These are phyloP conservation scores for Hypoxylon sp. DNA, from an alignment of 2,329 filamentous ascomycete genomes.

Conservation along the genomic window DNA sequence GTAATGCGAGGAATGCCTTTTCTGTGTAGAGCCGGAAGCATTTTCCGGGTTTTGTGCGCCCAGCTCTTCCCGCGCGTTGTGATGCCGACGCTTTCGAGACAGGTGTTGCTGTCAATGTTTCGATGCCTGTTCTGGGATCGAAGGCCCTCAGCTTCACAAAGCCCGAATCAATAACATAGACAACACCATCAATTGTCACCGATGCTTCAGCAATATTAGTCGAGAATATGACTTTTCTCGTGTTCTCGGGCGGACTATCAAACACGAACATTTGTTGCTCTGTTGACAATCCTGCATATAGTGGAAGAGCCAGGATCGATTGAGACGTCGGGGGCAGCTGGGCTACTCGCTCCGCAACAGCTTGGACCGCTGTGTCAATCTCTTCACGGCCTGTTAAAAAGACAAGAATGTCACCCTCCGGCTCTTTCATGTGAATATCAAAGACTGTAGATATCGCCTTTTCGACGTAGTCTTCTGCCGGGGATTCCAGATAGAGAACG, in stretches of 20 bases:
- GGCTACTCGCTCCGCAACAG: conserved; percentile 78
- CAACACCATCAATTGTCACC: conserved; percentile 91
- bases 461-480: conserved; percentile 88
- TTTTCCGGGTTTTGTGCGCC: conserved; percentile 89
- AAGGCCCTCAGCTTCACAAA: conserved; percentile 92
- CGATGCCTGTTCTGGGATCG: conserved; percentile 86
- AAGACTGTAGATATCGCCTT: conserved; percentile 85
- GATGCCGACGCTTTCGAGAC: conserved; percentile 93
- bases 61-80: conserved; percentile 90
- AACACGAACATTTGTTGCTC: conserved; percentile 98
- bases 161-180: conserved; percentile 90
- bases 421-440: conserved; percentile 85
- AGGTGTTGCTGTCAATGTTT: conserved; percentile 83
- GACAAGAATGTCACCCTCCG: conserved; percentile 86
- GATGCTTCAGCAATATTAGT: conserved; percentile 98
- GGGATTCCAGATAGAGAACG: conserved; percentile 80
- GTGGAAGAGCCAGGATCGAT: conserved; percentile 77
- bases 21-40: conserved; percentile 95
- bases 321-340: conserved; percentile 71
- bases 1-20: conserved; percentile 72
- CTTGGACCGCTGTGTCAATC: conserved; percentile 85
- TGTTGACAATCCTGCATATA: conserved; percentile 89
- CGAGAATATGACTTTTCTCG: conserved; percentile 89
- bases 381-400: conserved; percentile 95
- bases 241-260: conserved; percentile 82